These are phyloP conservation scores for Fraxinus cuspidata DNA, from an alignment of 257 asterid species.

Conservation along the genomic window DNA sequence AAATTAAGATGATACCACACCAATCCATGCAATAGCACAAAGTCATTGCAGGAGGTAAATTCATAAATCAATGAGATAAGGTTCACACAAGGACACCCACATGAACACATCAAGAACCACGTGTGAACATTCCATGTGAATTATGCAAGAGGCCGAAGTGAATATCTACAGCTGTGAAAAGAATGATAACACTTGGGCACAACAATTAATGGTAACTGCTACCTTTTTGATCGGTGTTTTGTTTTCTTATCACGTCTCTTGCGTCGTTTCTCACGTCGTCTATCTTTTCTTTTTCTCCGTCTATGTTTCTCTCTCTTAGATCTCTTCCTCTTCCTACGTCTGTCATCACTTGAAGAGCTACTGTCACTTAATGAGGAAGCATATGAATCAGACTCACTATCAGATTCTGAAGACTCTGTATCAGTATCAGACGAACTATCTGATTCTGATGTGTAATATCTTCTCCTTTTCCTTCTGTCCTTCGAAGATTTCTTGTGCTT, in stretches of 20 bases:
- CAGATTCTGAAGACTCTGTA: constrained; percentile 78
- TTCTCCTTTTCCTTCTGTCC: constrained; percentile 76
- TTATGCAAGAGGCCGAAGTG: background rate
- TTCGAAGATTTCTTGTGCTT: constrained; percentile 79
- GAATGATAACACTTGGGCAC: background rate
- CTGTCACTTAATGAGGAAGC: constrained; percentile 70
- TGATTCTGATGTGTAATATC: constrained; percentile 80
- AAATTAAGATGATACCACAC: too few species aligned
- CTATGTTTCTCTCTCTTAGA: constrained; percentile 70
- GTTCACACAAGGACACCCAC: too few species aligned
- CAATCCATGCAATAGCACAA: too few species aligned
- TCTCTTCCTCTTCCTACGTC: constrained; percentile 84
- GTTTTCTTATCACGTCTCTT: constrained; percentile 78
- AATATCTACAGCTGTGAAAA: background rate
- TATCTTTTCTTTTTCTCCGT: constrained; percentile 73
- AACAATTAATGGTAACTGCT: background rate
- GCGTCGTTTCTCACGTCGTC: constrained; percentile 71
- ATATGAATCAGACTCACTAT: constrained; percentile 67
- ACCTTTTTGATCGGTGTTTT: constrained; percentile 82
- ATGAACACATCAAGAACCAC: too few species aligned
- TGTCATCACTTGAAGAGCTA: constrained; percentile 82
- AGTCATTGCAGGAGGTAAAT: too few species aligned
- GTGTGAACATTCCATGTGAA: too few species aligned
- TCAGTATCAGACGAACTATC: constrained; percentile 78
- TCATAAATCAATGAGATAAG: too few species aligned